These are phyloP conservation scores for Pelargonium nanum DNA, from an alignment of 345 rosid genomes.

Conservation along the genomic window DNA sequence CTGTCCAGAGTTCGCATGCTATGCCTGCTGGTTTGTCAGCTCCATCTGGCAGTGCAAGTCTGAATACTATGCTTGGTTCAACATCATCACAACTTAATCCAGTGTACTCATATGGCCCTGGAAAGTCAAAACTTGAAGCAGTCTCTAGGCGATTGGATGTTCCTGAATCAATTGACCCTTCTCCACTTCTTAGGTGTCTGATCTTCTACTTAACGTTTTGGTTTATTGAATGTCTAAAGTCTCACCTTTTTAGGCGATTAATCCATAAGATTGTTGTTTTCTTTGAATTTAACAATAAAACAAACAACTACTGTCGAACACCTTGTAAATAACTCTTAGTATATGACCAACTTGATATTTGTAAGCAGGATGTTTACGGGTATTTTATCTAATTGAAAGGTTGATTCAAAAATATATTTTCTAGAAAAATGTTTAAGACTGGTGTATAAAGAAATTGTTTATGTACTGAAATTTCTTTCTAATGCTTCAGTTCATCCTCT, in stretches of 20 bases:
- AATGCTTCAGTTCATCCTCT: constrained; percentile 39
- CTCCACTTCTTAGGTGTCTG: constrained; percentile 13
- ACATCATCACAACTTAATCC: constrained; percentile 40
- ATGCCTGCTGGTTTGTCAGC: constrained; percentile 40
- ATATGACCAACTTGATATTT: background rate
- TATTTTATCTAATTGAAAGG: background rate
- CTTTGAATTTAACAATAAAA: background rate
- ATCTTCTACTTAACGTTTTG: background rate
- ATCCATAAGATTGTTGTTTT: background rate
- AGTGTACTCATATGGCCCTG: constrained; percentile 38
- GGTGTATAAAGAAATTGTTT: constrained; percentile 1
- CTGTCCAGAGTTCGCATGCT: constrained; percentile 51
- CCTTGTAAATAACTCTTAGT: background rate
- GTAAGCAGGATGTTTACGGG: background rate
- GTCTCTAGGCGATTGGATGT: constrained; percentile 53
- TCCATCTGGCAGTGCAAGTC: constrained; percentile 42
- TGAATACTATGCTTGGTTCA: constrained; percentile 38
- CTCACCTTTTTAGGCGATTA: background rate
- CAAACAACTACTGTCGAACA: background rate
- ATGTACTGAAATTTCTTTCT: constrained; percentile 8
- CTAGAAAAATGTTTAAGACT: too few species aligned
- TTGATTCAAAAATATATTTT: background rate
- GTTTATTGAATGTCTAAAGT: background rate
- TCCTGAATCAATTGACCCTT: constrained; percentile 50
- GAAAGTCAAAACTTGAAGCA: constrained; percentile 41